Conservation (phyloP, 129 eudicot species). For the Helianthus tuberosus region DNA sequence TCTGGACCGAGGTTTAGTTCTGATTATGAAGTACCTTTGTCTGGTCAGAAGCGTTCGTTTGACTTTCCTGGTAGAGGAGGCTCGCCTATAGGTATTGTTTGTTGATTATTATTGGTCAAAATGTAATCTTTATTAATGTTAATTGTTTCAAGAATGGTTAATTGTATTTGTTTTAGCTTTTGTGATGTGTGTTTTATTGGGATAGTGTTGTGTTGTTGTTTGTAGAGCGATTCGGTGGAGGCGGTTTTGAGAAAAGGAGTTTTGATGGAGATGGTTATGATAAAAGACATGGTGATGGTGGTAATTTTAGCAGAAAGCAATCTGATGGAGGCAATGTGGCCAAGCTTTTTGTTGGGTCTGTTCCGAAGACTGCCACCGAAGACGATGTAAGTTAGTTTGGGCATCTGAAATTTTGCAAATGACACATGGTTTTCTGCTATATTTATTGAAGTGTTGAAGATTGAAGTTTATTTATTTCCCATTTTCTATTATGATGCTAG, state of each 20-base stretch:
- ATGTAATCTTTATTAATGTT: not conserved
- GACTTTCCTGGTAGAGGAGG: constrained; percentile 65
- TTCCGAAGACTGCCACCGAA: constrained; percentile 47
- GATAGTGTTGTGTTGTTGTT: not conserved
- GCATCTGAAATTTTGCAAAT: not conserved
- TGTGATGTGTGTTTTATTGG: not conserved
- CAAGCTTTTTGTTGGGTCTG: constrained; percentile 51
- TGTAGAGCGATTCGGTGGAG: constrained; percentile 33
- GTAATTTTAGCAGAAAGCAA: constrained; percentile 28
- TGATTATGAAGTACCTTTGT: constrained; percentile 44
- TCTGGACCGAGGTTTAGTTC: constrained; percentile 42
- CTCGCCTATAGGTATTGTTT: constrained; percentile 54
- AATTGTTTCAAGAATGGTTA: not conserved
- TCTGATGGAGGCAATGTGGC: constrained; percentile 44
- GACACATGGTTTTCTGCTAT: not conserved
- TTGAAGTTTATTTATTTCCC: no score
- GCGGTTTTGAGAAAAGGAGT: constrained; percentile 36
- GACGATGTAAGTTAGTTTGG: constrained; percentile 35
- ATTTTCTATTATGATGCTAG: constrained; percentile 43
- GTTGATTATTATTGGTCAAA: not conserved
- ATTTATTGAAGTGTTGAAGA: not conserved
- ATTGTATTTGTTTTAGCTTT: not conserved
- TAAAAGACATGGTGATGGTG: constrained; percentile 31
- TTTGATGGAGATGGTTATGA: constrained; percentile 39
- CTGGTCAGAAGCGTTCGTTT: constrained; percentile 83